Evolutionary conservation across 2,329 filamentous ascomycete species (phyloP), one percentile per base, ranked within the genome.

Genomic region (Escovopsis sp.): DNA sequence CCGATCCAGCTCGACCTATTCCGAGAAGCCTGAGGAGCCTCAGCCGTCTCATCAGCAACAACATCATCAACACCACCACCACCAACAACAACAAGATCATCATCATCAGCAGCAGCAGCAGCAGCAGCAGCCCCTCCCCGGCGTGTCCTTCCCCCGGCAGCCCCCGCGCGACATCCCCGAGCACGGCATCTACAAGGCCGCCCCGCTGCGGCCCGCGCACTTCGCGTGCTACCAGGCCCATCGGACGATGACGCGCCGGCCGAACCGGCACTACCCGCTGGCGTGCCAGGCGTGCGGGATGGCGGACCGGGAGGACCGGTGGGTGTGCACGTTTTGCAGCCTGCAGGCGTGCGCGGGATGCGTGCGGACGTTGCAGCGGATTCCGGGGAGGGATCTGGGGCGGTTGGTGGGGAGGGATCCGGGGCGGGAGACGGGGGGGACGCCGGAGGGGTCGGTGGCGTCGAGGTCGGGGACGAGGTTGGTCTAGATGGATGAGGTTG

Each of bases 251-350:
- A 57, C 63, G 36, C 52, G 58, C 27, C 60, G 62, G 35, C 53
- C 54, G 40, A 73, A 74, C 49, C 51, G 47, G 32, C 48, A 61
- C 44, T 66, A 71, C 45, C 58, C 68, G 2, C 55, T 73, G 15
- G 57, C 65, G 10, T 75, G 70, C 48, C 65, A 70, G 49, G 58
- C 63, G 4, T 75, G 70, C 49, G 57, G 58, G 35, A 56, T 54
- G 38, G 53, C 56, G 34, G 65, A 71, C 38, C 45, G 48, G 6
- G 57, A 61, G 31, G 52, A 61, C 41, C 62, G 68, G 26, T 64
- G 55, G 51, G 56, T 55, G 15, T 72, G 68, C 47, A 51, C 52
- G 12, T 68, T 63, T 49, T 72, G 68, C 50, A 56, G 61, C 39
- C 44, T 72, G 33, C 62, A 68, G 35, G 60, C 73, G 38, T 75